Percentiles rank a stretch among this genome's conserved stretches.
These are phyloP conservation scores for Tuber calosporum DNA, from an alignment of 495 filamentous ascomycete species.

Conservation along the genomic window DNA sequence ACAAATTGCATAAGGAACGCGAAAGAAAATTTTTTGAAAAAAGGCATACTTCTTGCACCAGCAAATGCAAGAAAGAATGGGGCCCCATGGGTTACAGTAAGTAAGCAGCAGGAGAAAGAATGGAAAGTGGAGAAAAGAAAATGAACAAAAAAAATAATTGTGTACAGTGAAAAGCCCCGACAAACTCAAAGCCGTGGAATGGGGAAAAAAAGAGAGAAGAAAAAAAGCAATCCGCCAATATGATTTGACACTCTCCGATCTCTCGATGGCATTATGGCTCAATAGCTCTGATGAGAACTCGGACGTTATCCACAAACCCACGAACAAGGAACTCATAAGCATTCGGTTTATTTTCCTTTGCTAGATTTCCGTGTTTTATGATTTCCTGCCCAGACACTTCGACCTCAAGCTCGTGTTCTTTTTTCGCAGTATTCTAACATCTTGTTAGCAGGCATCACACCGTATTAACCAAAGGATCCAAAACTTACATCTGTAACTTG, in stretches of 20 bases:
- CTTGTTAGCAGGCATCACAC: conserved; percentile 27
- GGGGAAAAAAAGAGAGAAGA: background rate
- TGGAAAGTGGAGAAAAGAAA: background rate
- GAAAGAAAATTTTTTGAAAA: background rate
- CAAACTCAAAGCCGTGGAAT: background rate
- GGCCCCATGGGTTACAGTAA: background rate
- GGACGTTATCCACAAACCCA: conserved; percentile 77
- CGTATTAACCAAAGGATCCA: background rate
- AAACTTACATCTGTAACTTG: conserved; percentile 67
- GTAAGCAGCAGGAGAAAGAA: background rate
- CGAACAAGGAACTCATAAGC: conserved; percentile 68
- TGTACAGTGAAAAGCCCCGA: background rate
- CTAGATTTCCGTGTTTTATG: conserved; percentile 60
- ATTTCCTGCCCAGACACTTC: conserved; percentile 64
- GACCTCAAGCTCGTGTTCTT: conserved; percentile 83
- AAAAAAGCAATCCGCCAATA: background rate
- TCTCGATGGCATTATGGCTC: background rate
- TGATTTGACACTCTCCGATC: background rate
- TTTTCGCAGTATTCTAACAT: conserved; percentile 48
- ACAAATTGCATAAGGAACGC: background rate
- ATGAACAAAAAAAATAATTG: background rate
- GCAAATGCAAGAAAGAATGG: background rate
- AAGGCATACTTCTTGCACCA: background rate
- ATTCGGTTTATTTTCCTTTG: conserved; percentile 53
- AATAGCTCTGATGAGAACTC: conserved; percentile 47